phyloP scores from a whole-genome alignment of 768 basidiomycete genomes.

The Suillus tomentosus region DNA sequence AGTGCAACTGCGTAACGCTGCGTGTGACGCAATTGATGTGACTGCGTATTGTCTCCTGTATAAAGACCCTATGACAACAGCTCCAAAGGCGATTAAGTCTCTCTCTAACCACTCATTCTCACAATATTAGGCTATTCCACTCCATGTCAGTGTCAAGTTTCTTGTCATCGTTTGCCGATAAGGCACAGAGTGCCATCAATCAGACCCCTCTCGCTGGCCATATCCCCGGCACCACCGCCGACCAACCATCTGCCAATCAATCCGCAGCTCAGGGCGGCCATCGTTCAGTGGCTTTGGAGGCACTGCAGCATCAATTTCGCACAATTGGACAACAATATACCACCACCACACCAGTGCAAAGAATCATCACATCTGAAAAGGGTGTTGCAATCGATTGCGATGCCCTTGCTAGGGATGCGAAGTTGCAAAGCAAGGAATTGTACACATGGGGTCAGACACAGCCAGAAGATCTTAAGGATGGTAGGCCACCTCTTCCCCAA shows the following conservation, averaged over 20 bases:
- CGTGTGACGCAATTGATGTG: constrained; percentile 11
- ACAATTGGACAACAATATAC: constrained; percentile 77
- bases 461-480: constrained; percentile 73
- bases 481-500: constrained; percentile 37
- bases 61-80: constrained; percentile 24
- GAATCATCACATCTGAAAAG: constrained; percentile 77
- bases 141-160: constrained; percentile 64
- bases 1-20: constrained; percentile 1
- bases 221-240: constrained; percentile 46
- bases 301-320: constrained; percentile 73
- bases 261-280: constrained; percentile 39
- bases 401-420: constrained; percentile 61
- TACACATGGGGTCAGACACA: constrained; percentile 84
- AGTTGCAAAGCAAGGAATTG: constrained; percentile 80
- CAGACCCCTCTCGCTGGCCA: constrained; percentile 60
- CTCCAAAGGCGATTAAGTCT: neutral
- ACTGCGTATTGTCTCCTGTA: constrained; percentile 14
- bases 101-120: constrained; percentile 6
- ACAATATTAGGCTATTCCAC: constrained; percentile 17
- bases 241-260: constrained; percentile 46
- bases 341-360: constrained; percentile 67
- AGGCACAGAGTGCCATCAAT: constrained; percentile 72
- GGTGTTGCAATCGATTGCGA: constrained; percentile 78
- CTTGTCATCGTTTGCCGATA: constrained; percentile 69
- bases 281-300: constrained; percentile 59